Conservation (phyloP, 2,329 filamentous ascomycete species). For the Scedosporium boydii region DNA sequence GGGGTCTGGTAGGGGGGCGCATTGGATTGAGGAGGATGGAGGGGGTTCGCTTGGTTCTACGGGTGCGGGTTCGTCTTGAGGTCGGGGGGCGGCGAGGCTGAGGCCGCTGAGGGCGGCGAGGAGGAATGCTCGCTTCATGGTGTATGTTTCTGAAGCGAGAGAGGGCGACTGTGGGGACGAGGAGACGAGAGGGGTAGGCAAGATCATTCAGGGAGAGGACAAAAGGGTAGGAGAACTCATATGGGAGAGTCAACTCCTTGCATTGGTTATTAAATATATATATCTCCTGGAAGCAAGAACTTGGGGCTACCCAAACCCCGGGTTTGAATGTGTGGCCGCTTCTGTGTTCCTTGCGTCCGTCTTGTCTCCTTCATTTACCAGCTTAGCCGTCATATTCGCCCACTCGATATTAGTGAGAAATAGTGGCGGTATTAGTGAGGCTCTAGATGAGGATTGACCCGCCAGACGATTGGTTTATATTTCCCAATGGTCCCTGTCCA, state of each 20-base stretch:
- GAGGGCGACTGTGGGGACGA: no score
- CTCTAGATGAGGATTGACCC: not conserved
- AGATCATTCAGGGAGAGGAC: not conserved
- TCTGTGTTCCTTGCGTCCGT: not conserved
- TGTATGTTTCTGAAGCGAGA: conserved; percentile 6
- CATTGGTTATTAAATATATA: not conserved
- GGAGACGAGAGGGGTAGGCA: not conserved
- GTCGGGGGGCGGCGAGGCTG: not conserved
- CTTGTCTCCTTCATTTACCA: conserved; percentile 1
- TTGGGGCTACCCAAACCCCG: not conserved
- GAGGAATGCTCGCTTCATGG: conserved; percentile 1
- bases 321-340: not conserved
- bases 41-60: not conserved
- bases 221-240: not conserved
- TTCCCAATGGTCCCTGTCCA: not conserved
- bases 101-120: conserved; percentile 3
- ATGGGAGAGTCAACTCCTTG: not conserved
- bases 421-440: not conserved
- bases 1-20: conserved; percentile 17
- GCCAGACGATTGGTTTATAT: not conserved
- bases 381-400: conserved; percentile 6
- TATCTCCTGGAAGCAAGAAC: not conserved
- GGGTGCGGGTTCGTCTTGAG: conserved; percentile 1
- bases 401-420: not conserved
- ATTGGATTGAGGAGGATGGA: conserved; percentile 7